Evolutionary conservation across 106 monocot genomes (phyloP).

Genomic region (Dioscorea dumetorum): DNA sequence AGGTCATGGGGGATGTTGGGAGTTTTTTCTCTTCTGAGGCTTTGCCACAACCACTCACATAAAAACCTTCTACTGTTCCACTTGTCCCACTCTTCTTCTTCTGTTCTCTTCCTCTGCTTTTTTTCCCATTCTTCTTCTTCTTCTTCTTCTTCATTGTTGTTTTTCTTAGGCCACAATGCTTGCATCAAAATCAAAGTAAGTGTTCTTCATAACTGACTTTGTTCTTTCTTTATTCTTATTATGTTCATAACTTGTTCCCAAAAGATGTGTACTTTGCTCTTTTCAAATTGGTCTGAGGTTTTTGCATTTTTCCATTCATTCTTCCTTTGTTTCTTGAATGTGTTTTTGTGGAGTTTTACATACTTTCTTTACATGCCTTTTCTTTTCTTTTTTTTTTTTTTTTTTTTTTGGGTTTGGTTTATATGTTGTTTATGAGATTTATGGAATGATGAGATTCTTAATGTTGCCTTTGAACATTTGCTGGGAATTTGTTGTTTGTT

Average conservation of each 20-base stretch:
- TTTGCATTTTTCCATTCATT: background rate
- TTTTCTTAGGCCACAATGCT: conserved; percentile 1
- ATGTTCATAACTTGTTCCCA: background rate
- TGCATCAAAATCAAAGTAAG: conserved; percentile 5
- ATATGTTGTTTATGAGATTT: background rate
- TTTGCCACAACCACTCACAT: no score
- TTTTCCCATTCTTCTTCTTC: background rate
- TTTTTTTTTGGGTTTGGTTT: background rate
- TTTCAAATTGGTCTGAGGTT: background rate
- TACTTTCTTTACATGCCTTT: background rate
- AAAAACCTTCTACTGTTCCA: no score
- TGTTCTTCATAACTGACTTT: background rate
- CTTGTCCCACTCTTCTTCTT: background rate
- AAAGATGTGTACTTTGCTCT: background rate
- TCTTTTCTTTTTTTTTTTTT: background rate
- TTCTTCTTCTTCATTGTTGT: background rate
- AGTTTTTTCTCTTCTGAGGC: no score
- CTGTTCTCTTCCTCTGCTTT: background rate
- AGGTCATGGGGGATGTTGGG: no score
- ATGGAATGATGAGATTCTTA: background rate
- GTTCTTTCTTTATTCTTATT: background rate
- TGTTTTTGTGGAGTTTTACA: background rate
- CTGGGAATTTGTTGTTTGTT: background rate
- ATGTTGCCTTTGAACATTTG: background rate
- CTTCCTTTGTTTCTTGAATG: background rate